These are phyloP conservation scores for Penicillium sp. DNA, from an alignment of 2,329 filamentous ascomycete species.

Conservation along the genomic window DNA sequence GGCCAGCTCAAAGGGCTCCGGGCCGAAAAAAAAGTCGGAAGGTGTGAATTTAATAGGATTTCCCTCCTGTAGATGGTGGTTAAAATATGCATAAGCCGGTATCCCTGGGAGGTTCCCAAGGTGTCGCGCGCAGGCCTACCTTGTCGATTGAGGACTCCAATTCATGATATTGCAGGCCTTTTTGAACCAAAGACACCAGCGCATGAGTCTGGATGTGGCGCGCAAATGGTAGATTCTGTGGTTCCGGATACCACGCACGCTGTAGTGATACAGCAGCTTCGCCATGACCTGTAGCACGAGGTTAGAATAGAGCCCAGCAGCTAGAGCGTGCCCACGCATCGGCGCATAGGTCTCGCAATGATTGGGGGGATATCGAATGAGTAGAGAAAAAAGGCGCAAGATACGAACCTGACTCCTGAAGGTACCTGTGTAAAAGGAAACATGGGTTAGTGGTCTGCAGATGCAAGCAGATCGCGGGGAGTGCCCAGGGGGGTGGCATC, in stretches of 20 bases:
- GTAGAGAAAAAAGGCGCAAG: neutral
- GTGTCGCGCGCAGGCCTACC: slow-evolving; percentile 35
- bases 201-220: slow-evolving; percentile 59
- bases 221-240: slow-evolving; percentile 62
- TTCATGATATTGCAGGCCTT: slow-evolving; percentile 58
- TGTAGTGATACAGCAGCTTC: slow-evolving; percentile 61
- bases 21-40: slow-evolving; percentile 49
- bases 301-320: slow-evolving; percentile 13
- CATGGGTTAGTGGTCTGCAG: slow-evolving; percentile 7
- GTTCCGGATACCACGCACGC: slow-evolving; percentile 63
- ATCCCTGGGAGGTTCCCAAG: neutral
- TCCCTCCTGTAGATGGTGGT: slow-evolving; percentile 35
- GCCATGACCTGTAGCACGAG: slow-evolving; percentile 49
- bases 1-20: slow-evolving; percentile 38
- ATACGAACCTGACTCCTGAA: slow-evolving; percentile 55
- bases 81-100: slow-evolving; percentile 14
- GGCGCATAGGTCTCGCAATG: neutral
- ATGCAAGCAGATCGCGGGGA: neutral
- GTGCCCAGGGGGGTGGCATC: slow-evolving; percentile 21
- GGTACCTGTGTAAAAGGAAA: slow-evolving; percentile 42
- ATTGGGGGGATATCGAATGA: neutral
- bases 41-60: slow-evolving; percentile 36
- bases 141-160: slow-evolving; percentile 50
- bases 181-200: slow-evolving; percentile 62
- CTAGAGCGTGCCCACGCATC: neutral